Percentiles rank a stretch among this genome's conserved stretches.
These are phyloP conservation scores for Neoscytalidium dimidiatum DNA, from an alignment of 2,329 filamentous ascomycete species.

Conservation along the genomic window DNA sequence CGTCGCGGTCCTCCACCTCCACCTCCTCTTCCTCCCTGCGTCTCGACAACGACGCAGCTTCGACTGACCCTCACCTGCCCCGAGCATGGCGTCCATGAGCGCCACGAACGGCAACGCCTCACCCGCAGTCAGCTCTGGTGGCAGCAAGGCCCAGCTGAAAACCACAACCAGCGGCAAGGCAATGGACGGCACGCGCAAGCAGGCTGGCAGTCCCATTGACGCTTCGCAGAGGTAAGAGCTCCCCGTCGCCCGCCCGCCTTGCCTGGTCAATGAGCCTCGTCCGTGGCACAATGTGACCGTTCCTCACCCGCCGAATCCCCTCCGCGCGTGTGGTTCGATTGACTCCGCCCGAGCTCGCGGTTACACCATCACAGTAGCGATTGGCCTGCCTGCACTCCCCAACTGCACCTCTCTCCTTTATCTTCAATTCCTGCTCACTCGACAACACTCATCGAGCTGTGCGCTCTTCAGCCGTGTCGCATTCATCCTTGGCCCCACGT, in stretches of 20 bases:
- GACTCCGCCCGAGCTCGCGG: conserved; percentile 17
- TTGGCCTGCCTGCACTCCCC: conserved; percentile 15
- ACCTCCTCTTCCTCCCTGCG: conserved; percentile 18
- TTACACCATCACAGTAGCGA: conserved; percentile 19
- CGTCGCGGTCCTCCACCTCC: conserved; percentile 16
- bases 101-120: conserved; percentile 31
- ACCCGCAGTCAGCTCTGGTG: conserved; percentile 39
- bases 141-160: conserved; percentile 50
- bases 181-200: conserved; percentile 56
- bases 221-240: conserved; percentile 54
- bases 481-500: neutral
- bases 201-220: conserved; percentile 57
- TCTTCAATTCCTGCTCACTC: conserved; percentile 2
- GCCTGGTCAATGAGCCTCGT: conserved; percentile 12
- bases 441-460: neutral
- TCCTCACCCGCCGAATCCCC: conserved; percentile 7
- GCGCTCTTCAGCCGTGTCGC: neutral
- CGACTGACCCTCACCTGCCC: conserved; percentile 11
- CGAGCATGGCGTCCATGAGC: conserved; percentile 18
- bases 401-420: conserved; percentile 17
- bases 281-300: conserved; percentile 18
- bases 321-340: conserved; percentile 19
- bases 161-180: conserved; percentile 52
- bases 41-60: conserved; percentile 23
- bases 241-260: conserved; percentile 1